Conservation (phyloP, 257 asterid species). For the Eustoma russellianum region DNA sequence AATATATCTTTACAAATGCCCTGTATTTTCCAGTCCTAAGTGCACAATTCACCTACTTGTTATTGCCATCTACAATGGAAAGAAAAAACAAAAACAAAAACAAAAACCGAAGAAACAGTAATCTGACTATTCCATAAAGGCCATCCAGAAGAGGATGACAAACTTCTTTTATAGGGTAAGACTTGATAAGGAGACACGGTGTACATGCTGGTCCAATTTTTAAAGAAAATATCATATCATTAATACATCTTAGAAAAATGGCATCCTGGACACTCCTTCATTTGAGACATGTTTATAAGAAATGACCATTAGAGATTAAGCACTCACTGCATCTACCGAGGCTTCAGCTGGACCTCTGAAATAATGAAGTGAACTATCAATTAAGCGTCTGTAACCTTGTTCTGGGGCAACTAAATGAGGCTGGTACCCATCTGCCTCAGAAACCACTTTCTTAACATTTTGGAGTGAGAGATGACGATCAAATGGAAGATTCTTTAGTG, state of each 20-base stretch:
- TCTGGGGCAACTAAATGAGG: conserved; percentile 45
- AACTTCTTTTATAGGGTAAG: too few relatives aligned
- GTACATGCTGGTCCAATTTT: background rate
- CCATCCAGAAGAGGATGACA: too few relatives aligned
- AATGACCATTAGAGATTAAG: background rate
- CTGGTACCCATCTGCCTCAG: conserved; percentile 43
- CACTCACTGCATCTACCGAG: conserved; percentile 36
- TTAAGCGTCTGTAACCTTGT: conserved; percentile 36
- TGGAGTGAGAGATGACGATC: conserved; percentile 32
- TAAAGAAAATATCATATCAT: too few relatives aligned
- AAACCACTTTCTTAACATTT: conserved; percentile 32
- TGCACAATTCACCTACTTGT: too few relatives aligned
- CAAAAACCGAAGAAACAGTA: background rate
- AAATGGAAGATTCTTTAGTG: conserved; percentile 34
- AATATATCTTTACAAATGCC: too few relatives aligned
- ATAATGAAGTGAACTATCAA: conserved; percentile 33
- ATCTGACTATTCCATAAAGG: background rate
- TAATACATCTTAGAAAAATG: too few relatives aligned
- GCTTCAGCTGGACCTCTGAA: conserved; percentile 46
- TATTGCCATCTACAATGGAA: too few relatives aligned
- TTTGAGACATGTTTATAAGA: too few relatives aligned
- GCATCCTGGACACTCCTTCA: too few relatives aligned
- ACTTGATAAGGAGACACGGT: background rate
- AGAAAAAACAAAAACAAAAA: background rate
- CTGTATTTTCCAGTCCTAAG: too few relatives aligned